Evolutionary conservation across 2,329 filamentous ascomycete genomes (phyloP).

Genomic region (Sporothrix luriei): DNA sequence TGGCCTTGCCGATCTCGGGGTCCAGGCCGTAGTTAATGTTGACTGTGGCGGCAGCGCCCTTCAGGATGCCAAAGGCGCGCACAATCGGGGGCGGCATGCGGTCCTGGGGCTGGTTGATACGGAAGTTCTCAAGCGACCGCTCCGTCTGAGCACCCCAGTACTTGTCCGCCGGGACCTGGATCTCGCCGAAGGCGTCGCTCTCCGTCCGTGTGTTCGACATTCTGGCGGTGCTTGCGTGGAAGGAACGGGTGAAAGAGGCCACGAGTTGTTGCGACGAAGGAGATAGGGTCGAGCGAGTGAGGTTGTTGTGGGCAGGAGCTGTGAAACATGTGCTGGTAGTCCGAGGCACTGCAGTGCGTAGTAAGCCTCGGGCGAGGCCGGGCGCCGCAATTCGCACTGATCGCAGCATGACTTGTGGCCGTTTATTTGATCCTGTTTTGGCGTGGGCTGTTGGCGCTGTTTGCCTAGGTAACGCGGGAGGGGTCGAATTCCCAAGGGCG

Average conservation of each 20-base stretch:
- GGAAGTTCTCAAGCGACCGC: conserved; percentile 95
- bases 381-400: conserved; percentile 33
- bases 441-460: conserved; percentile 17
- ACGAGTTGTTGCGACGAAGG: conserved; percentile 19
- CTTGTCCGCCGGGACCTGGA: conserved; percentile 87
- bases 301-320: conserved; percentile 18
- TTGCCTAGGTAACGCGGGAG: conserved; percentile 9
- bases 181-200: conserved; percentile 96
- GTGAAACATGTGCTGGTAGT: conserved; percentile 28
- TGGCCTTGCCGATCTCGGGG: conserved; percentile 85
- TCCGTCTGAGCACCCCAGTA: conserved; percentile 99
- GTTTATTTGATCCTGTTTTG: conserved; percentile 19
- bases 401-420: conserved; percentile 33
- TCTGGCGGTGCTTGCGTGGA: conserved; percentile 39
- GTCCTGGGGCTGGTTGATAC: conserved; percentile 98
- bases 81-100: conserved; percentile 94
- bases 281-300: conserved; percentile 1
- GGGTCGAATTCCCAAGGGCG: conserved; percentile 24
- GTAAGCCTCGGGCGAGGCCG: conserved; percentile 31
- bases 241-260: conserved; percentile 16
- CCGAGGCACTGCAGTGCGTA: conserved; percentile 28
- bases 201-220: conserved; percentile 68
- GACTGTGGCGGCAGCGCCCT: conserved; percentile 92
- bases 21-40: conserved; percentile 96
- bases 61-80: conserved; percentile 93